Base-by-base conservation (phyloP, 169 alveolate genomes). In the Plasmodium gallinaceum region DNA sequence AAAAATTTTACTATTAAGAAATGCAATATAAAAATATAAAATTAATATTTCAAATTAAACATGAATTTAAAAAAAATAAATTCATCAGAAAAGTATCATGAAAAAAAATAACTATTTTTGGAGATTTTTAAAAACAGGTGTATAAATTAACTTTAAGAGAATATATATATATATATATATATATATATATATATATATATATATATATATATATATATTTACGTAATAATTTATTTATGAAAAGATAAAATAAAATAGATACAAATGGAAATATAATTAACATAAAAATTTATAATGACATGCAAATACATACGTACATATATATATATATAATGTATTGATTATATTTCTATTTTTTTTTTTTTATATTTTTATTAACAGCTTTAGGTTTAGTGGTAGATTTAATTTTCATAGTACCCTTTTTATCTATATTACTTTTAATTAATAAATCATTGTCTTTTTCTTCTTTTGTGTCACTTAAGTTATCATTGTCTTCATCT, bases 391-490 rank as follows among this genome's bases (percentile, higher is more conserved):
- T 68, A 10, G 90, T 32, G 14, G 80, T 10, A n/a, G 80, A 22
- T 18, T 68, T 80, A 5, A 20, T 39, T 46, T 80, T 80, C 32
- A 46, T 10, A 16, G 90, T 64, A 7, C 68, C 7, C 54, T 80
- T 80, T 71, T 43, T 66, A 9, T 80, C 83, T 16, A 68, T 51
- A 14, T 80, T 80, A 3, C 57, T 57, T 61, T 68, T 80, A 10
- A 80, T 54, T 18, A 80, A 51, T 39, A 66, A 32, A 37, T 80
- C 90, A 12, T 80, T 83, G 22, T 80, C 90, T 48, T 80, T 80
- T 1, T 80, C 90, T 62, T 80, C 90, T 37, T 80, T 80, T 26
- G 90, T 66, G 48, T 80, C 90, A 57, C 85, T 80, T 18, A 80
- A 52, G 1, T 80, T 83, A 12, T 80, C 90, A 12, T 66, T 80